phyloP scores from a whole-genome alignment of 305 asterid species.

The Striga hermonthica region DNA sequence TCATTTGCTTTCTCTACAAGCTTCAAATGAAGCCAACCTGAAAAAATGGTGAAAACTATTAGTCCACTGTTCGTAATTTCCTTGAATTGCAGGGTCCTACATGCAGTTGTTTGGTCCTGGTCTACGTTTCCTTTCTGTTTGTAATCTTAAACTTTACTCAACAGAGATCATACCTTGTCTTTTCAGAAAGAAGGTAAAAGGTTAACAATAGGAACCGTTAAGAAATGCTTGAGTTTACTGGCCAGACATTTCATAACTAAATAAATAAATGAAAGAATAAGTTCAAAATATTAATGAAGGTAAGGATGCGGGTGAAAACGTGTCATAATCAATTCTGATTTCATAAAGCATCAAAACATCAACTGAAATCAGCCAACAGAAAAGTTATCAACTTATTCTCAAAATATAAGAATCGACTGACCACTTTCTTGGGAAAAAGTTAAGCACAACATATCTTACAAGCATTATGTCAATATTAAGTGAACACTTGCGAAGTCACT shows the following conservation, averaged over 20 bases:
- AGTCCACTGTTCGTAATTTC: slow-evolving; percentile 24
- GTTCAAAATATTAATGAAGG: no score
- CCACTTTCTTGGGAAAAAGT: neutral
- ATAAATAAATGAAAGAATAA: no score
- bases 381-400: neutral
- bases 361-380: neutral
- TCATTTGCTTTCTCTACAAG: slow-evolving; percentile 90
- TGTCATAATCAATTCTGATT: no score
- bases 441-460: neutral
- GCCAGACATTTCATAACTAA: no score
- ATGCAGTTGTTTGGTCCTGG: slow-evolving; percentile 1
- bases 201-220: no score
- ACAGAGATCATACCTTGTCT: slow-evolving; percentile 12
- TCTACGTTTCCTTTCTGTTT: neutral
- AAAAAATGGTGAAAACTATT: slow-evolving; percentile 27
- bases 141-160: neutral
- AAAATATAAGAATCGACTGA: neutral
- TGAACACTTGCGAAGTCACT: neutral
- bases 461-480: slow-evolving; percentile 3
- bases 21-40: slow-evolving; percentile 94
- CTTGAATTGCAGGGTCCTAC: slow-evolving; percentile 12
- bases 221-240: no score
- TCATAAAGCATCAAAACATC: neutral
- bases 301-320: no score
- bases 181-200: no score